Evolutionary conservation across 768 basidiomycete species (phyloP).

Genomic region (Tricholoma saponaceum): DNA sequence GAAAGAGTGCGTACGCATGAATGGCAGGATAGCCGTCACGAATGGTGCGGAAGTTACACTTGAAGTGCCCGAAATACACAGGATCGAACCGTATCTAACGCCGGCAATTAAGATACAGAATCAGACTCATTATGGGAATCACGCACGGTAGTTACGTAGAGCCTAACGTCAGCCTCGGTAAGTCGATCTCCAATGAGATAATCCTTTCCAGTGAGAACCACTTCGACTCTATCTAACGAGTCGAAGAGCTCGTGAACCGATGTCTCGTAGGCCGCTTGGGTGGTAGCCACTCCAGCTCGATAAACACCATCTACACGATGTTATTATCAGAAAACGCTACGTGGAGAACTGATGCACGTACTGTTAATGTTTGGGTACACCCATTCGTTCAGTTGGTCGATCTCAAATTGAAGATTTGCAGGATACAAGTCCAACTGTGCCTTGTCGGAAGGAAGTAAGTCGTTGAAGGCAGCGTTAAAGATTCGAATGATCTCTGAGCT

Average conservation of each 20-base stretch:
- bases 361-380: constrained; percentile 82
- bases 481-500: constrained; percentile 92
- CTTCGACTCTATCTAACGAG: constrained; percentile 77
- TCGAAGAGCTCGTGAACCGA: constrained; percentile 72
- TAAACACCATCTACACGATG: constrained; percentile 70
- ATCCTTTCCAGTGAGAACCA: constrained; percentile 68
- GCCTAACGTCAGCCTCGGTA: constrained; percentile 79
- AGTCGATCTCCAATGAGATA: constrained; percentile 77
- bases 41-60: constrained; percentile 84
- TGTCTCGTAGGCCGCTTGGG: constrained; percentile 72
- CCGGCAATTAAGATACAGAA: too few species aligned
- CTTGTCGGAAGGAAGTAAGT: constrained; percentile 59
- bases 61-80: constrained; percentile 89
- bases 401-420: constrained; percentile 59
- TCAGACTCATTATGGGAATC: neutral
- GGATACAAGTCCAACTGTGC: constrained; percentile 77
- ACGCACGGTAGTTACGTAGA: constrained; percentile 86
- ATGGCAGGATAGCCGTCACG: constrained; percentile 85
- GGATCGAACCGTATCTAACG: constrained; percentile 78
- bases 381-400: constrained; percentile 83
- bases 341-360: constrained; percentile 27
- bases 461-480: constrained; percentile 73
- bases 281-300: constrained; percentile 79
- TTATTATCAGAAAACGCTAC: neutral
- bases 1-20: constrained; percentile 41